Evolutionary conservation across 257 asterid species (phyloP), one percentile per base, ranked within the genome.

Genomic region (Leptodermis oblonga): DNA sequence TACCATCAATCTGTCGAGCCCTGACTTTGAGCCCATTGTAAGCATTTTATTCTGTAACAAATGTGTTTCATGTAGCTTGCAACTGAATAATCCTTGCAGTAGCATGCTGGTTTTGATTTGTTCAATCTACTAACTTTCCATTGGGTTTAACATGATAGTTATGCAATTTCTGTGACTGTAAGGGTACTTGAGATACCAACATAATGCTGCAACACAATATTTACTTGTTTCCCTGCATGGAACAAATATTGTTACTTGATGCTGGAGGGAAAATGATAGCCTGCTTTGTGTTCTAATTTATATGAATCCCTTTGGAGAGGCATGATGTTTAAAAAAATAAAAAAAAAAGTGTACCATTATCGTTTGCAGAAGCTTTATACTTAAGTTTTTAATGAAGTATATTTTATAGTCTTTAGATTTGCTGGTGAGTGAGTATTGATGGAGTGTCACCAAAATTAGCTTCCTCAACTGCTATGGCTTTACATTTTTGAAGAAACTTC

Each of bases 21-120:
- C 97, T 42, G 95, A 88, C 70, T 90, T 86, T 74, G 95, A 88
- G 80, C 86, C 96, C 70, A 76, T 88, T 62, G 97, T 92, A 78
- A 88, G 97, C 82, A 73, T 55, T 30, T 54, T 76, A 68, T 62
- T 56, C 43, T 18, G 30, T 12, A 46, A 14, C n/a, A 26, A 5
- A 59, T 45, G 62, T 52, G 59, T 30, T 58, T 54, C 68, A 53
- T 52, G 11, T 15, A 28, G 25, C 43, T 73, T 73, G 18, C n/a
- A 28, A 34, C 37, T 62, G 42, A 53, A 13, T 3, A 22, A 53
- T 53, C 45, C 9, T 49, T 49, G 33, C 22, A 14, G n/a, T 51
- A 18, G 1, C 5, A 51, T 22, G 28, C 58, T 51, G 58, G 58
- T 22, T 22, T 10, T 51, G 58, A 6, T 22, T 4, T 51, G 1